These are phyloP conservation scores for Purpureocillium lavendulum DNA, from an alignment of 2,329 filamentous ascomycete species.

Conservation along the genomic window DNA sequence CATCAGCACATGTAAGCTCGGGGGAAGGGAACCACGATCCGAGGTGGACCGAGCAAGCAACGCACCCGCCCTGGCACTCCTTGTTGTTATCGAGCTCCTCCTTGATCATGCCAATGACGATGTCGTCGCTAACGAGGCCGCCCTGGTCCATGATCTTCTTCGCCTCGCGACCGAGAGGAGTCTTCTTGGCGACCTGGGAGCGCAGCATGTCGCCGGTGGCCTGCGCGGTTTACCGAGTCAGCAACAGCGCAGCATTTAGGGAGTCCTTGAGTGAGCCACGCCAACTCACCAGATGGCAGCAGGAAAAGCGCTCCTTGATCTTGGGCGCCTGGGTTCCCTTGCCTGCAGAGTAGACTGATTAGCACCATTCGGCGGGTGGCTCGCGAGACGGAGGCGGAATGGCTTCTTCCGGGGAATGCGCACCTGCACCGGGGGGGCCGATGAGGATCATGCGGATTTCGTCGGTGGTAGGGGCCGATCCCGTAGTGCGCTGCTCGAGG, in stretches of 20 bases:
- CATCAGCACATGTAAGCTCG: not conserved
- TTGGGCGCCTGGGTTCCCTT: constrained; percentile 98
- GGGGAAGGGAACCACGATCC: not conserved
- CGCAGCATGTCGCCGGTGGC: constrained; percentile 98
- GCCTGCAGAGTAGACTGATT: constrained; percentile 43
- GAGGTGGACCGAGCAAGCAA: not conserved
- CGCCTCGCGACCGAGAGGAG: constrained; percentile 82
- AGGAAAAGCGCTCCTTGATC: constrained; percentile 96
- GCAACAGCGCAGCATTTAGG: constrained; percentile 7
- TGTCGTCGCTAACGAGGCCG: constrained; percentile 95
- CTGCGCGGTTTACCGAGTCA: constrained; percentile 33
- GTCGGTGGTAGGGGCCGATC: constrained; percentile 42
- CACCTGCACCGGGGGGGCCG: constrained; percentile 94
- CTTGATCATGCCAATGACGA: constrained; percentile 99
- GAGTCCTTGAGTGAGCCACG: too few relatives aligned
- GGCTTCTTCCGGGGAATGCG: constrained; percentile 18
- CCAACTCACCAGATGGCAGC: constrained; percentile 87
- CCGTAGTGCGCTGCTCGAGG: constrained; percentile 66
- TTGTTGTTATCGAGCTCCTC: constrained; percentile 87
- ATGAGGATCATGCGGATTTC: constrained; percentile 95
- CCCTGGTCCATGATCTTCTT: constrained; percentile 99
- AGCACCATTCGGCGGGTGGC: too few relatives aligned
- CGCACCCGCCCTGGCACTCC: constrained; percentile 92
- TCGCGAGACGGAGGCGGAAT: too few relatives aligned
- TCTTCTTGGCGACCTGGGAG: constrained; percentile 97